Percentiles rank a stretch among this genome's conserved stretches.
Conservation (phyloP, 192 early-diverging fungal genomes). For the Jimgerdemannia lactiflua region DNA sequence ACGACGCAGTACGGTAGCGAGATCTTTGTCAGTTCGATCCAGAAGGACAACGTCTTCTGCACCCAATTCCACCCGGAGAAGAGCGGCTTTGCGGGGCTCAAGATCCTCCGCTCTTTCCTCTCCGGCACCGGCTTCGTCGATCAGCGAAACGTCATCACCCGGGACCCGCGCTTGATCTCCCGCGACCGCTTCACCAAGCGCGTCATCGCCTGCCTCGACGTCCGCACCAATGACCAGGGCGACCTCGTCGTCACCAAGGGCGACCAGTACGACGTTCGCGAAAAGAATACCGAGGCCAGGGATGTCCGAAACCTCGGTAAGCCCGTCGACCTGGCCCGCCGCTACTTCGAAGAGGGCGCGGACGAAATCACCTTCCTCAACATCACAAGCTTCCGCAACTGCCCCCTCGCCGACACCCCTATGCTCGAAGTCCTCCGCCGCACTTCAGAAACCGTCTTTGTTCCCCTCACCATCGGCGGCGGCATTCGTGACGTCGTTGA, state of each 20-base stretch:
- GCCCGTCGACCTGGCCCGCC: conserved; percentile 88
- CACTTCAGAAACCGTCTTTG: conserved; percentile 91
- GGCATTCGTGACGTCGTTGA: conserved; percentile 94
- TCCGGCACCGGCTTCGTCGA: conserved; percentile 33
- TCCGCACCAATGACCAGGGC: conserved; percentile 94
- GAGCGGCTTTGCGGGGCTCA: conserved; percentile 86
- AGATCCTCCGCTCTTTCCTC: conserved; percentile 80
- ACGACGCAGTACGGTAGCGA: conserved; percentile 90
- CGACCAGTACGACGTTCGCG: conserved; percentile 98
- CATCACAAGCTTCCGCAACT: conserved; percentile 96
- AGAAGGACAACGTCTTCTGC: conserved; percentile 86
- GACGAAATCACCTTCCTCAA: conserved; percentile 99
- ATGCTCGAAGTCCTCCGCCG: conserved; percentile 93
- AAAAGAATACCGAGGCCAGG: conserved; percentile 47
- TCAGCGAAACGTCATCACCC: conserved; percentile 4
- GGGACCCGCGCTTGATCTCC: conserved; percentile 7
- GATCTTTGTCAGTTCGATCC: conserved; percentile 78
- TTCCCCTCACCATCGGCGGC: conserved; percentile 99
- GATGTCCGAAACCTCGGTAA: conserved; percentile 96
- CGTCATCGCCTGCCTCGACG: conserved; percentile 97
- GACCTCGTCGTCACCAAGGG: conserved; percentile 99
- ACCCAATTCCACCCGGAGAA: conserved; percentile 99
- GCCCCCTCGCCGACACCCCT: conserved; percentile 85
- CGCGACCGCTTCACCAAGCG: conserved; percentile 75
- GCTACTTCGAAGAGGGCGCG: conserved; percentile 95